A percentile compares a stretch with the other conserved stretches of the same genome.
Evolutionary conservation across 371 early-diverging fungal genomes (phyloP).

Genomic region (Lichtheimia corymbifera): DNA sequence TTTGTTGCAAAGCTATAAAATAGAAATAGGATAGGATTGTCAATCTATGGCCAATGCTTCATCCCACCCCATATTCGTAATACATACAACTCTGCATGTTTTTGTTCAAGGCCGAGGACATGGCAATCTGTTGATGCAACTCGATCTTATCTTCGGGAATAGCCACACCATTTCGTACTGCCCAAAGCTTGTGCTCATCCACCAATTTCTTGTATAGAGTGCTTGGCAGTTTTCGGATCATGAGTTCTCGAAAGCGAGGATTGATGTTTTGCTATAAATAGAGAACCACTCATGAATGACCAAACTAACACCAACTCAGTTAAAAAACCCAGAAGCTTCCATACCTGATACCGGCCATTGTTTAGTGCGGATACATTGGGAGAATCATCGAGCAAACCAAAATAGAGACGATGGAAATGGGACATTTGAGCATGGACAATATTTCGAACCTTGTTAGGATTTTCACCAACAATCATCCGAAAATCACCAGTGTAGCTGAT

Average conservation of each 20-base stretch:
- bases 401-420: constrained; percentile 80
- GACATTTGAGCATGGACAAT: constrained; percentile 84
- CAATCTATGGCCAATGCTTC: not conserved
- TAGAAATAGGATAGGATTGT: not conserved
- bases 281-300: too few relatives aligned
- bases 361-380: constrained; percentile 70
- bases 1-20: constrained; percentile 32
- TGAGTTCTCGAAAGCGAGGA: constrained; percentile 57
- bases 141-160: constrained; percentile 39
- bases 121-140: constrained; percentile 46
- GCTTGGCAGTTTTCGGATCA: constrained; percentile 71
- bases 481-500: constrained; percentile 93
- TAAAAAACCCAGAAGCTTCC: not conserved
- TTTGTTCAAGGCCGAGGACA: constrained; percentile 33
- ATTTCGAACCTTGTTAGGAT: constrained; percentile 92
- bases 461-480: constrained; percentile 91
- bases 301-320: too few relatives aligned
- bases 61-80: not conserved
- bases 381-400: constrained; percentile 76
- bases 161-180: constrained; percentile 21
- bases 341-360: constrained; percentile 55
- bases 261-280: constrained; percentile 57
- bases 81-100: constrained; percentile 42
- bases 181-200: constrained; percentile 28
- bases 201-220: constrained; percentile 54